These are phyloP conservation scores for Globisporangium sylvaticum DNA, from an alignment of 352 stramenopile species.

Conservation along the genomic window DNA sequence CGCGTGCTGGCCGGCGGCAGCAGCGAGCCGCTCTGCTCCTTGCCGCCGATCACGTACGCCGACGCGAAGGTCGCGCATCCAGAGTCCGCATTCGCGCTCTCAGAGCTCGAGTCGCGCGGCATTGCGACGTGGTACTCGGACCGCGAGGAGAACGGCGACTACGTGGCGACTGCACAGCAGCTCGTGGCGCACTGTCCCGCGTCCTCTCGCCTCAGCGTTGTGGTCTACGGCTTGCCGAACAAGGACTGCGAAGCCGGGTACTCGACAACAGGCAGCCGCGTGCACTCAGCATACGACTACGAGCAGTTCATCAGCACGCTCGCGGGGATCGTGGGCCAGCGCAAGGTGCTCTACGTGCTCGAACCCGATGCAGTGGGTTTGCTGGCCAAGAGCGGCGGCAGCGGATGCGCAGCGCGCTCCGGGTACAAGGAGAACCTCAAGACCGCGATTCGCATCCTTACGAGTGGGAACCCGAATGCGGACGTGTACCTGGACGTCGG, in stretches of 20 bases:
- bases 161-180: conserved; percentile 23
- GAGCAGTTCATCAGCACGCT: conserved; percentile 42
- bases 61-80: conserved; percentile 28
- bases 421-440: conserved; percentile 54
- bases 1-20: no score
- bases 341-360: conserved; percentile 66
- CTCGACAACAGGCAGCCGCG: conserved; percentile 32
- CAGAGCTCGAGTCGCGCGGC: conserved; percentile 37
- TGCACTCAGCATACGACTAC: conserved; percentile 38
- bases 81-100: conserved; percentile 29
- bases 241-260: conserved; percentile 66
- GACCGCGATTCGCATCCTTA: conserved; percentile 40
- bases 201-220: conserved; percentile 44
- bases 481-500: conserved; percentile 69
- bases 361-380: conserved; percentile 69
- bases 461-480: conserved; percentile 47
- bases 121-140: conserved; percentile 74
- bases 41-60: conserved; percentile 31
- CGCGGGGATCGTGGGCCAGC: conserved; percentile 34
- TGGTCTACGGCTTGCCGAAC: conserved; percentile 70
- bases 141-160: conserved; percentile 33
- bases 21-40: conserved; percentile 40
- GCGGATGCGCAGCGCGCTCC: conserved; percentile 22
- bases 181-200: conserved; percentile 35
- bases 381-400: conserved; percentile 27